Conservation (phyloP, 176 grass and related monocot genomes). For the Oryza australiensis region DNA sequence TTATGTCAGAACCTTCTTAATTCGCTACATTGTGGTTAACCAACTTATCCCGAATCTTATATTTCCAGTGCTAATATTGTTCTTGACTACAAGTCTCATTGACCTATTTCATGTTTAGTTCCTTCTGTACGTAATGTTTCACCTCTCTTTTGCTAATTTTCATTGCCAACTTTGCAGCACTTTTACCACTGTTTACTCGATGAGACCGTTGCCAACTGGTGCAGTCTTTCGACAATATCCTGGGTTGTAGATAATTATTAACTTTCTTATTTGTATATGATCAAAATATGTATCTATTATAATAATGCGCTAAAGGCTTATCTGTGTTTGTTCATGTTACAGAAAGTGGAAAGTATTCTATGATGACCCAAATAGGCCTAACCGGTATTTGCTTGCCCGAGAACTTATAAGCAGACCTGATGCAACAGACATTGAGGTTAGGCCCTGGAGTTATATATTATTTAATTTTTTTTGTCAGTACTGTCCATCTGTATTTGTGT, state of each 20-base stretch:
- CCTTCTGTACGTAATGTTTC: constrained; percentile 16
- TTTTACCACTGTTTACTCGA: constrained; percentile 94
- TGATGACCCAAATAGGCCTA: constrained; percentile 76
- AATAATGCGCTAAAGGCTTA: neutral
- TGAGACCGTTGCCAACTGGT: constrained; percentile 85
- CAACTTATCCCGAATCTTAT: neutral
- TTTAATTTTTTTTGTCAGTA: neutral
- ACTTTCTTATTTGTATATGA: neutral
- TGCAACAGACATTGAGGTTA: constrained; percentile 88
- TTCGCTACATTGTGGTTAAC: no score
- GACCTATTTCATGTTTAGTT: neutral
- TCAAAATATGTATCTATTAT: neutral
- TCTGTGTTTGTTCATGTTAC: constrained; percentile 29
- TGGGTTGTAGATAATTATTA: constrained; percentile 50
- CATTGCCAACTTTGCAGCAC: constrained; percentile 53
- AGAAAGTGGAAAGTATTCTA: constrained; percentile 95
- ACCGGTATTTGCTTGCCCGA: constrained; percentile 84
- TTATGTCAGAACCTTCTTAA: neutral
- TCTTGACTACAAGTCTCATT: neutral
- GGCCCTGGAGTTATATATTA: neutral
- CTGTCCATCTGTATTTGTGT: constrained; percentile 2
- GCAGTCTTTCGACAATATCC: constrained; percentile 94
- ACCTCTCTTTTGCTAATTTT: constrained; percentile 10
- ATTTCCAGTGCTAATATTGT: neutral
- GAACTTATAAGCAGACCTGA: constrained; percentile 64